Evolutionary conservation across 805 yeast genomes (phyloP).

Genomic region (Myxozyma mucilagina): DNA sequence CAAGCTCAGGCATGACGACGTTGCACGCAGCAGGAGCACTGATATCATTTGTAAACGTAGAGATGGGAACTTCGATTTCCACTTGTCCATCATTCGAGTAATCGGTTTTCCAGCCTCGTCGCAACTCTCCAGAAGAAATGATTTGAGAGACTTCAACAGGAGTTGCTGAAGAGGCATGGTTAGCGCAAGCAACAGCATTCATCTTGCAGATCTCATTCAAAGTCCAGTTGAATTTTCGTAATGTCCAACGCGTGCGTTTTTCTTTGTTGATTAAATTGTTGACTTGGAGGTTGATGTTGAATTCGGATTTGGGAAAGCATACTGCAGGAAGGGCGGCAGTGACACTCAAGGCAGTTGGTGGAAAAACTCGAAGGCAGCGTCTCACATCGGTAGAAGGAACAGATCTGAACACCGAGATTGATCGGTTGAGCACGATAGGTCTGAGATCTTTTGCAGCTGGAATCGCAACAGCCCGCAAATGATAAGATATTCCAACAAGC

Average conservation of each 20-base stretch:
- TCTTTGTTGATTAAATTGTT: conserved; percentile 52
- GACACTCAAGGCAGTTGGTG: conserved; percentile 90
- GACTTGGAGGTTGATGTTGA: conserved; percentile 77
- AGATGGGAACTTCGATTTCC: conserved; percentile 52
- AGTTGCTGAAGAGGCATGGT: conserved; percentile 17
- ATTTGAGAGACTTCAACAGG: conserved; percentile 66
- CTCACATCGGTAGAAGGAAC: conserved; percentile 79
- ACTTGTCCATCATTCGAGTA: conserved; percentile 74
- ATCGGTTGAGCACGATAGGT: conserved; percentile 52
- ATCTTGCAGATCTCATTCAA: conserved; percentile 76
- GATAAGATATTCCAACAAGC: conserved; percentile 73
- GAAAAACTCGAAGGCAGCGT: conserved; percentile 86
- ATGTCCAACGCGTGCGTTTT: conserved; percentile 70
- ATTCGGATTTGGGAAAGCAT: conserved; percentile 80
- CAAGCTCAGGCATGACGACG: conserved; percentile 75
- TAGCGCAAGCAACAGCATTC: conserved; percentile 58
- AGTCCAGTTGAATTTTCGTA: conserved; percentile 86
- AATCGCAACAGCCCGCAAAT: conserved; percentile 57
- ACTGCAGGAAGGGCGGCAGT: conserved; percentile 86
- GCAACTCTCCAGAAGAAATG: conserved; percentile 75
- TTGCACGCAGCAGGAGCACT: conserved; percentile 57
- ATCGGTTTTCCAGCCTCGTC: conserved; percentile 95
- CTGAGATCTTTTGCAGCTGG: conserved; percentile 34
- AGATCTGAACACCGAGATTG: conserved; percentile 73
- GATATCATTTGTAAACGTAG: conserved; percentile 31